Conservation (phyloP, 257 asterid genomes). For the Nicotiana paniculata region DNA sequence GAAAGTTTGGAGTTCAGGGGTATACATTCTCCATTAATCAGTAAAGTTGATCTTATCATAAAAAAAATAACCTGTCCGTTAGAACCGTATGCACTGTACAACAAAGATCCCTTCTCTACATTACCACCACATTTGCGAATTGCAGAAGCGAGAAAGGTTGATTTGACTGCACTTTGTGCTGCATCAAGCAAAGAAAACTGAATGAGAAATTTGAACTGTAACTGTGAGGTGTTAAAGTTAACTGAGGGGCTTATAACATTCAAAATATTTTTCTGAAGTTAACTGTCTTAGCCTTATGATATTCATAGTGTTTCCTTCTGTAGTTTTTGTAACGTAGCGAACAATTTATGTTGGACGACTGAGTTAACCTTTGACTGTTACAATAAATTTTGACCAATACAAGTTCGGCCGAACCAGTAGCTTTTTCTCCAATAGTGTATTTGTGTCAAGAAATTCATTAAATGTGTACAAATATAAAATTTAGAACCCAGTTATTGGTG, state of each 20-base stretch:
- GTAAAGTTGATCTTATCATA: not conserved
- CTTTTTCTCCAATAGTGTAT: too few species aligned
- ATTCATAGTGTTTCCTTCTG: not conserved
- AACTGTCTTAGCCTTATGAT: not conserved
- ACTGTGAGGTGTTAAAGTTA: not conserved
- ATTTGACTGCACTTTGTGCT: conserved; percentile 93
- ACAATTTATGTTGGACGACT: not conserved
- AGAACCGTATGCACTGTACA: conserved; percentile 87
- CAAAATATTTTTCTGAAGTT: not conserved
- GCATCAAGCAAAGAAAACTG: conserved; percentile 24
- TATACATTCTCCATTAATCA: not conserved
- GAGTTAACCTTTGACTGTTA: not conserved
- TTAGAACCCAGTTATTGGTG: too few species aligned
- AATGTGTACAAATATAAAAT: too few species aligned
- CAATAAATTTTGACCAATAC: too few species aligned
- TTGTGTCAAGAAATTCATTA: too few species aligned
- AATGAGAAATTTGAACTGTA: conserved; percentile 2
- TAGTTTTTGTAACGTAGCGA: not conserved
- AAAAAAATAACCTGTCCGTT: conserved; percentile 63
- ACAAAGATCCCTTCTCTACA: conserved; percentile 67
- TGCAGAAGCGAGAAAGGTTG: conserved; percentile 78
- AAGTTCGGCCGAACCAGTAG: too few species aligned
- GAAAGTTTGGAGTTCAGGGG: not conserved
- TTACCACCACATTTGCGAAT: conserved; percentile 93
- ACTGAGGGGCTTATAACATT: not conserved